Conservation (phyloP, 371 early-diverging fungal species). For the Circinella umbellata region DNA sequence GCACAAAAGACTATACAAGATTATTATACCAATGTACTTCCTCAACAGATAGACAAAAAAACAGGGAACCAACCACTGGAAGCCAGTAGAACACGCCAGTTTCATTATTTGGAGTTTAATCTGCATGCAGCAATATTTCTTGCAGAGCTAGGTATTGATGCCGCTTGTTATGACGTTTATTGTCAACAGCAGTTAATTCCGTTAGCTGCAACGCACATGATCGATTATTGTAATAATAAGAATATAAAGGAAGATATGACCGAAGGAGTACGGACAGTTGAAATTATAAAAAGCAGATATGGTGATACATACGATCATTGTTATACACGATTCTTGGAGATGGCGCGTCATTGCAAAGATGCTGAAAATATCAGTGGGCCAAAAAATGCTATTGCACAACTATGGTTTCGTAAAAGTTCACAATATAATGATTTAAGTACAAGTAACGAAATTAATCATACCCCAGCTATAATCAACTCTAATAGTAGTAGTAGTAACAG, state of each 20-base stretch:
- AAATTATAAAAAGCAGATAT: slow-evolving; percentile 19
- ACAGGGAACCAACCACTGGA: slow-evolving; percentile 49
- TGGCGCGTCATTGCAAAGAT: slow-evolving; percentile 23
- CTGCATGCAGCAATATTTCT: slow-evolving; percentile 40
- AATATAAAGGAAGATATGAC: slow-evolving; percentile 35
- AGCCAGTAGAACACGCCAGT: slow-evolving; percentile 35
- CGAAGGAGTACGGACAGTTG: slow-evolving; percentile 32
- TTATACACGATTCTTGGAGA: slow-evolving; percentile 24
- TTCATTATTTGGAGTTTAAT: slow-evolving; percentile 50
- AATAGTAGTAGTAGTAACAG: background rate
- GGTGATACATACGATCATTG: slow-evolving; percentile 7
- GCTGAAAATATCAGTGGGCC: slow-evolving; percentile 34
- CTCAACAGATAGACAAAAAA: slow-evolving; percentile 30
- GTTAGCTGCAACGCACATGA: slow-evolving; percentile 31
- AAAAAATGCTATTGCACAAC: slow-evolving; percentile 29
- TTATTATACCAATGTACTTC: slow-evolving; percentile 23
- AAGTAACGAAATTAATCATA: background rate
- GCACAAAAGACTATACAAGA: slow-evolving; percentile 11
- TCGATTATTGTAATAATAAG: slow-evolving; percentile 7
- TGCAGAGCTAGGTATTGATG: slow-evolving; percentile 25
- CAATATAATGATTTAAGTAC: background rate
- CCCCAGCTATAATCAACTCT: too few species aligned
- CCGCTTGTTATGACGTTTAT: slow-evolving; percentile 9
- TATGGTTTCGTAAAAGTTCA: slow-evolving; percentile 25
- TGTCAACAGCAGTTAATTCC: slow-evolving; percentile 16